Percentiles rank a stretch among this genome's conserved stretches.
These are phyloP conservation scores for Ceratocystis cacaofunesta DNA, from an alignment of 2,329 filamentous ascomycete genomes.

Conservation along the genomic window DNA sequence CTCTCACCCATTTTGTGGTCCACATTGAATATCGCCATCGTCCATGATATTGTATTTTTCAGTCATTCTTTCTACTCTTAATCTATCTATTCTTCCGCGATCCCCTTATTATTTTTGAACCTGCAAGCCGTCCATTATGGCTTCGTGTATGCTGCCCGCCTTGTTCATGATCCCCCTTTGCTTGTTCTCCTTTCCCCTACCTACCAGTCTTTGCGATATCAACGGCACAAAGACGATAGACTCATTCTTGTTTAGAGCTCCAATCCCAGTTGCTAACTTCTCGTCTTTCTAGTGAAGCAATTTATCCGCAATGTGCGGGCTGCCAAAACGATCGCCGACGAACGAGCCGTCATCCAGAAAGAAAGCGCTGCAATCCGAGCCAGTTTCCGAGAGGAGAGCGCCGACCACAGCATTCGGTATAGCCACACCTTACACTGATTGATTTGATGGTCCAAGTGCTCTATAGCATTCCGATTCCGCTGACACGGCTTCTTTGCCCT, in stretches of 20 bases:
- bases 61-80: neutral
- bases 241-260: neutral
- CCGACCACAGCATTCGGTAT: conserved; percentile 79
- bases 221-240: neutral
- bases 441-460: neutral
- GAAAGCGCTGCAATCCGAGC: conserved; percentile 95
- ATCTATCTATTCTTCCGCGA: neutral
- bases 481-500: conserved; percentile 11
- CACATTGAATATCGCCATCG: neutral
- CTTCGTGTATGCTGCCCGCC: conserved; percentile 16
- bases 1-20: neutral
- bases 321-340: conserved; percentile 96
- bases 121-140: conserved; percentile 8
- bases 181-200: neutral
- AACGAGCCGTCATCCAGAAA: conserved; percentile 95
- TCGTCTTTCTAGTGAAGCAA: conserved; percentile 63
- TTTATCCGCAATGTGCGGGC: conserved; percentile 99
- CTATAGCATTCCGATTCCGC: neutral
- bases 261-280: neutral
- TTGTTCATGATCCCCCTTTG: neutral
- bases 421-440: neutral
- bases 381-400: conserved; percentile 93
- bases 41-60: neutral
- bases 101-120: neutral
- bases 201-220: conserved; percentile 5